phyloP scores from a whole-genome alignment of 1,139 yeast species.

The Blastobotrys capitulatus region DNA sequence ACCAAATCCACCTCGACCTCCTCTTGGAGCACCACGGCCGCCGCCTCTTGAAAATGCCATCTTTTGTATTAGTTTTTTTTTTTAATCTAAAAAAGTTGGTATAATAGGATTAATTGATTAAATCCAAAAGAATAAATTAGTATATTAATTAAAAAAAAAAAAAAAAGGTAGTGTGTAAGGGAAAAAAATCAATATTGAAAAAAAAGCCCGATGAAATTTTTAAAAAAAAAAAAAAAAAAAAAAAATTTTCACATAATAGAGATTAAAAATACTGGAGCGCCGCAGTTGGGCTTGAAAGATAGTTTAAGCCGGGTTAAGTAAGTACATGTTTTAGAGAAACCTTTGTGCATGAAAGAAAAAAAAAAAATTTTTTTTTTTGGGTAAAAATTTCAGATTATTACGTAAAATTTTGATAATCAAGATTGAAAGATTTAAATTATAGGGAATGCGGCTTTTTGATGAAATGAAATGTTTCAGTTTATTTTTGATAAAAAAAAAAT shows the following conservation, averaged over 20 bases:
- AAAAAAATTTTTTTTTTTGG: neutral
- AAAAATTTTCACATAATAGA: too few relatives aligned
- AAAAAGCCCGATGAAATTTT: neutral
- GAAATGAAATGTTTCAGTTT: neutral
- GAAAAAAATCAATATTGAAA: neutral
- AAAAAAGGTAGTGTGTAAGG: neutral
- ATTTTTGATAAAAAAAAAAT: too few relatives aligned
- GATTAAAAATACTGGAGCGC: neutral
- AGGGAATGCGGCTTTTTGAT: neutral
- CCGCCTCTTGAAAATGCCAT: constrained; percentile 41
- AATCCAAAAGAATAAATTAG: neutral
- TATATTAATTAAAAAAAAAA: neutral
- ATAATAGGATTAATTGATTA: neutral
- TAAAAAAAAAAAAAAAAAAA: too few relatives aligned
- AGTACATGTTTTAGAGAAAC: too few relatives aligned
- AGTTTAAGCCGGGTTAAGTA: too few relatives aligned
- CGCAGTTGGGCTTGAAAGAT: neutral
- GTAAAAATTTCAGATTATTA: neutral
- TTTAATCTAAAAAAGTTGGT: neutral
- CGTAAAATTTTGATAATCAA: too few relatives aligned
- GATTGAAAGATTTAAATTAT: too few relatives aligned
- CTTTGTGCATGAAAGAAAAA: neutral
- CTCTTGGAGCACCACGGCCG: constrained; percentile 24
- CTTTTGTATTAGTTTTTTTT: constrained; percentile 3
- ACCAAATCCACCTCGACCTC: constrained; percentile 31